These are phyloP conservation scores for Tieghemiomyces parasiticus DNA, from an alignment of 192 early-diverging fungal genomes.

Conservation along the genomic window DNA sequence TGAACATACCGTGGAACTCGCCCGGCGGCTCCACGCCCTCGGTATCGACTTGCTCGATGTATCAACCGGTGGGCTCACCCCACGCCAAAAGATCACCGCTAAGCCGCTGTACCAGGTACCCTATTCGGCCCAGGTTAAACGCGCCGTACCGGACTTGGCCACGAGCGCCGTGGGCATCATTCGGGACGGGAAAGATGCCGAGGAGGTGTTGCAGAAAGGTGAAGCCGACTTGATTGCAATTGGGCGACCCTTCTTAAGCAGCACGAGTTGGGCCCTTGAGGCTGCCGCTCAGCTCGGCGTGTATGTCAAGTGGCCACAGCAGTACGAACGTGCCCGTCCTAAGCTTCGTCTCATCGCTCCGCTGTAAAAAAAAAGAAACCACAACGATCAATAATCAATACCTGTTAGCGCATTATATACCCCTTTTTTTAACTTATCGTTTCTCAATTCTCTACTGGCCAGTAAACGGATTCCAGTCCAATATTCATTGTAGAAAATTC, in stretches of 20 bases:
- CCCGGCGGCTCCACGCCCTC: conserved; percentile 30
- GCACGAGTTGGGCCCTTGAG: conserved; percentile 50
- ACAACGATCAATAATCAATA: no score
- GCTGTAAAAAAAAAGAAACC: no score
- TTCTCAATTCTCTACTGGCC: no score
- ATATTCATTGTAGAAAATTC: no score
- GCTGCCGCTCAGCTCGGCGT: conserved; percentile 50
- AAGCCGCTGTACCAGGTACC: conserved; percentile 49
- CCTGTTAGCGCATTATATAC: no score
- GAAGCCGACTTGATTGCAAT: conserved; percentile 62
- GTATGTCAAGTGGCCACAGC: conserved; percentile 39
- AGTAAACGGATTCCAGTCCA: no score
- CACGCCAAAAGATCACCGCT: conserved; percentile 31
- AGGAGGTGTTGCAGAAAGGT: conserved; percentile 41
- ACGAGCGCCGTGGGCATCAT: conserved; percentile 62
- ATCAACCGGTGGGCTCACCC: conserved; percentile 58
- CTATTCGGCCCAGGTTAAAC: conserved; percentile 43
- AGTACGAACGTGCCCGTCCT: conserved; percentile 37
- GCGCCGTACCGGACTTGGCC: conserved; percentile 33
- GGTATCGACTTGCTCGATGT: conserved; percentile 83
- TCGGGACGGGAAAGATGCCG: conserved; percentile 41
- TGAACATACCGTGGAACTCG: conserved; percentile 53
- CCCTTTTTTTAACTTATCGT: no score
- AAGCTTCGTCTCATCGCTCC: no score
- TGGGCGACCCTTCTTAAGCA: conserved; percentile 50